Conservation (phyloP, 148 eudicot species). For the Rheum nobile region DNA sequence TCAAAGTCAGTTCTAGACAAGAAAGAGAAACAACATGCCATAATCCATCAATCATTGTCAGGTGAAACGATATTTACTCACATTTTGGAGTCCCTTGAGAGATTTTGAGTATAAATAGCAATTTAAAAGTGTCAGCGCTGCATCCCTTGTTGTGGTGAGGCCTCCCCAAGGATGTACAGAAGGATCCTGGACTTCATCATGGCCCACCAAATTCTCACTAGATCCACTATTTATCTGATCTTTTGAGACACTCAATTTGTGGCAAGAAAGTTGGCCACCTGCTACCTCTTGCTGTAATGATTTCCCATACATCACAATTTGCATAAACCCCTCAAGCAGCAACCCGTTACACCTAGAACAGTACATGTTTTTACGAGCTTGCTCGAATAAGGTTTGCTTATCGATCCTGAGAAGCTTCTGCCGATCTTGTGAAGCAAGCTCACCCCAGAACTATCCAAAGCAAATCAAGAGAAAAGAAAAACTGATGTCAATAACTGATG, state of each 20-base stretch:
- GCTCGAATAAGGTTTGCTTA: slow-evolving; percentile 81
- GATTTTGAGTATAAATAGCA: slow-evolving; percentile 69
- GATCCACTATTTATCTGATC: slow-evolving; percentile 26
- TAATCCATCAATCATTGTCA: not conserved
- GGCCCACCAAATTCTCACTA: slow-evolving; percentile 24
- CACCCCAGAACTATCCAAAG: slow-evolving; percentile 65
- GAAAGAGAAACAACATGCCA: slow-evolving; percentile 2
- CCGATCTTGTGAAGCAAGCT: slow-evolving; percentile 67
- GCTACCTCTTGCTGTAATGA: slow-evolving; percentile 68
- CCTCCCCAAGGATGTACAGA: slow-evolving; percentile 99
- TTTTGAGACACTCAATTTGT: slow-evolving; percentile 29
- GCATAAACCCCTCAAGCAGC: slow-evolving; percentile 84
- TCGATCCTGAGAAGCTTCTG: slow-evolving; percentile 72
- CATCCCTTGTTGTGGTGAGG: slow-evolving; percentile 70
- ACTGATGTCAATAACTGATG: not conserved
- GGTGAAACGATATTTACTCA: slow-evolving; percentile 16
- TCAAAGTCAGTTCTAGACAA: slow-evolving; percentile 9
- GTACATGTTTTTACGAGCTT: slow-evolving; percentile 94
- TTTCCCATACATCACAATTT: slow-evolving; percentile 88
- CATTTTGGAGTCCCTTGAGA: slow-evolving; percentile 80
- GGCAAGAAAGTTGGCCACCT: slow-evolving; percentile 27
- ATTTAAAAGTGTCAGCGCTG: slow-evolving; percentile 74
- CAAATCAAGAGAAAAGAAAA: not conserved
- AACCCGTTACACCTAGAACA: slow-evolving; percentile 97
- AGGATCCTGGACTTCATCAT: slow-evolving; percentile 78